These are phyloP conservation scores for Aspergillus phoenicis DNA, from an alignment of 2,329 filamentous ascomycete species.

Conservation along the genomic window DNA sequence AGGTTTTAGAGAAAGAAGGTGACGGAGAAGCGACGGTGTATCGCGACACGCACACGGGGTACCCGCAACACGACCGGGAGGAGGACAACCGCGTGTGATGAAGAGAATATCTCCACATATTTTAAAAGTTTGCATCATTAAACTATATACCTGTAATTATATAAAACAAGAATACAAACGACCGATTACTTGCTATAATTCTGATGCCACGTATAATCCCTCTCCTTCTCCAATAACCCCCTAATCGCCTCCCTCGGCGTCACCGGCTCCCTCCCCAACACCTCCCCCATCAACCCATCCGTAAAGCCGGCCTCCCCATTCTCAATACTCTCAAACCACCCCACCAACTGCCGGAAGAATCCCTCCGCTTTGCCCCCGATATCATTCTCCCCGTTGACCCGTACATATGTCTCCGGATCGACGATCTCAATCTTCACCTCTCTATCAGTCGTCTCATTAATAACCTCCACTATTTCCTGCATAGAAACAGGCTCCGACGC, in stretches of 20 bases:
- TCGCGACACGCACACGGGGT: neutral
- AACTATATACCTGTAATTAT: neutral
- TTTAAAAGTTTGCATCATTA: no score
- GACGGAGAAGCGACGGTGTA: neutral
- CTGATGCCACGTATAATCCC: conserved; percentile 50
- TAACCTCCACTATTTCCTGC: conserved; percentile 40
- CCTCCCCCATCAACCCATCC: conserved; percentile 44
- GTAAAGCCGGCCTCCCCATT: conserved; percentile 49
- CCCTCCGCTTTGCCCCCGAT: conserved; percentile 40
- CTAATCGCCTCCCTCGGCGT: conserved; percentile 41
- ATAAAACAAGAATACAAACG: neutral
- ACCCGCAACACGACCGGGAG: neutral
- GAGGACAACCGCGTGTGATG: no score
- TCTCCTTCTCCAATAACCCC: conserved; percentile 32
- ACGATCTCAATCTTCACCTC: conserved; percentile 38
- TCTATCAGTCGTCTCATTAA: conserved; percentile 41
- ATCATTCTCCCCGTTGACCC: conserved; percentile 32
- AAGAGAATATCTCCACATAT: no score
- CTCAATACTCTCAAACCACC: conserved; percentile 50
- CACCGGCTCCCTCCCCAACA: conserved; percentile 50
- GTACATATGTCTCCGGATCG: conserved; percentile 39
- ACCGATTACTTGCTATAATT: conserved; percentile 37
- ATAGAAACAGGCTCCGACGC: conserved; percentile 39
- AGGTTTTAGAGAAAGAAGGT: neutral
- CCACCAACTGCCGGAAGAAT: conserved; percentile 46